Evolutionary conservation across 257 asterid species (phyloP).

Genomic region (Penstemon newberryi): DNA sequence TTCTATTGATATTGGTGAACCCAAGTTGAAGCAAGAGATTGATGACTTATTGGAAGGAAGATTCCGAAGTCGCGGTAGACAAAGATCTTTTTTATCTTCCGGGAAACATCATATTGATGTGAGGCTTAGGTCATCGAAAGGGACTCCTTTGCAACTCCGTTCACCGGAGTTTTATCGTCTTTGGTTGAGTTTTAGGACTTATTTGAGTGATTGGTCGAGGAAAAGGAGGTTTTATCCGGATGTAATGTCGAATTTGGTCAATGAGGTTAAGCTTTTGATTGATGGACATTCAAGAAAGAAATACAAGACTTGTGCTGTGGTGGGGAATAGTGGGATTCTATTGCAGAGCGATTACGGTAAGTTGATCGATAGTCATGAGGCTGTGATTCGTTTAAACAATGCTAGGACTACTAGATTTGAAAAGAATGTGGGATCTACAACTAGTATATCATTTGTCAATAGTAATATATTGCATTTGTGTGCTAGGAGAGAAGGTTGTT

Average conservation of each 20-base stretch:
- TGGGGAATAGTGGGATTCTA: slow-evolving; percentile 92
- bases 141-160: slow-evolving; percentile 54
- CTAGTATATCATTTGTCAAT: slow-evolving; percentile 78
- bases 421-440: slow-evolving; percentile 65
- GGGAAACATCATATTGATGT: slow-evolving; percentile 53
- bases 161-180: slow-evolving; percentile 69
- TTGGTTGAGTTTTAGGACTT: slow-evolving; percentile 65
- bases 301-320: slow-evolving; percentile 81
- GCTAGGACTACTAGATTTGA: slow-evolving; percentile 66
- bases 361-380: slow-evolving; percentile 71
- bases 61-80: slow-evolving; percentile 60
- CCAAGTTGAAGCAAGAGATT: slow-evolving; percentile 66
- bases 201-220: slow-evolving; percentile 69
- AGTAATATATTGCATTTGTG: slow-evolving; percentile 84
- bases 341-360: slow-evolving; percentile 55
- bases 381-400: slow-evolving; percentile 80
- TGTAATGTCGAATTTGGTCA: slow-evolving; percentile 50
- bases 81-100: slow-evolving; percentile 75
- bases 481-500: slow-evolving; percentile 75
- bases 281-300: slow-evolving; percentile 31
- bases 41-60: slow-evolving; percentile 74
- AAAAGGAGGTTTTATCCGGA: slow-evolving; percentile 52
- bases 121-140: slow-evolving; percentile 51
- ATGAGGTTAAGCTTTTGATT: slow-evolving; percentile 33
- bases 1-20: slow-evolving; percentile 59